Evolutionary conservation across 2,329 filamentous ascomycete species (phyloP), one percentile per base, ranked within the genome.

Genomic region (Botrytis fabae): DNA sequence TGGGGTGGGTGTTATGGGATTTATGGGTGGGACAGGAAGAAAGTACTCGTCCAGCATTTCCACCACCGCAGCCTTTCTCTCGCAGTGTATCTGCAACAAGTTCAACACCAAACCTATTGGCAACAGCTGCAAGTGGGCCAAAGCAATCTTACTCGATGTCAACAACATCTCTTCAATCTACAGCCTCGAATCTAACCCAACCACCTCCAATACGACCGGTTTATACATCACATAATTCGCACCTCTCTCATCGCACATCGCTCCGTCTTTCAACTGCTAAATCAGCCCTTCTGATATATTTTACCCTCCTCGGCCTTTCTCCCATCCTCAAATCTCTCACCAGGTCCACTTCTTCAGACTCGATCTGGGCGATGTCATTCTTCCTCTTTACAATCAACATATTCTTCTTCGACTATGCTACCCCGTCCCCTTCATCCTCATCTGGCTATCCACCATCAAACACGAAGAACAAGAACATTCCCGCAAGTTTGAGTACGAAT

Each of bases 321-420:
- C 96, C 96, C 0, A 98, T 99, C 76, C 89, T 99, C 75, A 98
- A 98, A 82, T 98, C 95, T 1, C 88, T 99, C n/a, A 99, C 96
- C 0, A 89, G 89, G 69, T 98, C 95, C 8, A 98, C 95, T 7
- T 95, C 93, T 12, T 92, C 90, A 72, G 96, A 99, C 85, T 96
- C 92, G 61, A 99, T 99, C 81, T 99, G 96, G 96, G 94, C 96
- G 73, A 92, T 99, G 85, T 96, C 93, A 69, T 95, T 93, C 80
- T 96, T 94, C 90, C 87, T 99, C 62, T 89, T 99, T 75, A 89
- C 93, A 79, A 95, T 98, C 83, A 99, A 99, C 82, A 94, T 98
- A 75, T 97, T 97, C 83, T 98, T 97, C 81, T 98, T 98, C 80
- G 96, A 99, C 85, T 99, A 99, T 82, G 92, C 93, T 59, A 83